Evolutionary conservation across 2,329 filamentous ascomycete genomes (phyloP), one percentile per base, ranked within the genome.

Genomic region (Knoxdaviesia capensis): DNA sequence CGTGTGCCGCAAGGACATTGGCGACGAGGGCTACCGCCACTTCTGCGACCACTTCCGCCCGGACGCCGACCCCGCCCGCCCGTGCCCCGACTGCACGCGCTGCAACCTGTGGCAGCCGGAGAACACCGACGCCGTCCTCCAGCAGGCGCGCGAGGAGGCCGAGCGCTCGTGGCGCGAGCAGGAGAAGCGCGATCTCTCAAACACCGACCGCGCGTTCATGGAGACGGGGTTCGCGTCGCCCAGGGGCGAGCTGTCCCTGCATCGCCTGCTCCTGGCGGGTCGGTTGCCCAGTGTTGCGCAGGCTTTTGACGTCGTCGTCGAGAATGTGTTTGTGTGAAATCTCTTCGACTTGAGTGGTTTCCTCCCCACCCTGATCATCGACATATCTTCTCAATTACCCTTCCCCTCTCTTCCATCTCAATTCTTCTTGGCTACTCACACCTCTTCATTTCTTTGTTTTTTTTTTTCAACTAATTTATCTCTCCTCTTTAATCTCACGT

Each of bases 41-140:
- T 98, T 94, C 54, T 98, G 90, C 56, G 82, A 94, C 55, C 90
- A 96, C 59, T 96, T 96, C 57, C 72, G 90, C 6, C 79, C 83
- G 7, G 71, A 81, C 46, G 83, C 80, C 0, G 85, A 87, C 40
- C 64, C 67, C 20, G 32, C 36, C 20, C 70, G 72, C 9, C 65
- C 68, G 9, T 98, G 90, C 56, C 66, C 58, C 1, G 76, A 92
- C 56, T 96, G 90, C 60, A 77, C 78, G 36, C 76, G 74, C 51
- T 88, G 82, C 59, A 85, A 86, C 53, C 66, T 88, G 7, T 81
- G 78, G 61, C 80, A 87, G 59, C 70, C 77, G 43, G 82, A 87
- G 54, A 74, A 86, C 50, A 71, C 68, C 44, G 80, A 85, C 46
- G 62, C 65, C 33, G 74, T 84, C 20, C 67, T 86, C 33, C 68